phyloP scores from a whole-genome alignment of 495 filamentous ascomycete genomes.

The Trichoderma reesei region DNA sequence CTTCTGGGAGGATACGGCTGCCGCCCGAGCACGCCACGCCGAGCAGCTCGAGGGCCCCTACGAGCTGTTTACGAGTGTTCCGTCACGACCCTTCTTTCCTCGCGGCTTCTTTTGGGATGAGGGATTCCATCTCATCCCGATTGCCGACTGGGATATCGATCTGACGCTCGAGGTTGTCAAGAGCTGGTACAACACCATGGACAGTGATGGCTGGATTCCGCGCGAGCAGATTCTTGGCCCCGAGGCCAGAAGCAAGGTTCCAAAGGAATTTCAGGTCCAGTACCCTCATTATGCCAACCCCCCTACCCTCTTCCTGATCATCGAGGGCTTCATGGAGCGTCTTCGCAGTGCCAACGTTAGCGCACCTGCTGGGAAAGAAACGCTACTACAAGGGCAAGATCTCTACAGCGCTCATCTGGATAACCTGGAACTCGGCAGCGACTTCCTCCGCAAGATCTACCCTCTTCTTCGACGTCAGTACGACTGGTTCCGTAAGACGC shows the following conservation, averaged over 20 bases:
- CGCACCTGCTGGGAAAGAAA: conserved; percentile 21
- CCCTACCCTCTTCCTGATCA: conserved; percentile 85
- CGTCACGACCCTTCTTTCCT: conserved; percentile 92
- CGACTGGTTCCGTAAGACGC: conserved; percentile 87
- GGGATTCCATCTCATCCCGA: conserved; percentile 87
- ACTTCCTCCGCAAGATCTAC: conserved; percentile 74
- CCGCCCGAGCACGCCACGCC: conserved; percentile 53
- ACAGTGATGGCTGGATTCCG: conserved; percentile 95
- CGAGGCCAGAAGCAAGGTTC: conserved; percentile 95
- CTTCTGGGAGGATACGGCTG: conserved; percentile 85
- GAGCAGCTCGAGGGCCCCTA: conserved; percentile 70
- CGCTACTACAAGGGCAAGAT: conserved; percentile 23
- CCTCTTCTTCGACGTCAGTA: conserved; percentile 89
- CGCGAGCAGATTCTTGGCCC: conserved; percentile 90
- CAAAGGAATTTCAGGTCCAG: conserved; percentile 87
- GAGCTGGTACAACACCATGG: conserved; percentile 93
- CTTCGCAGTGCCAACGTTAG: conserved; percentile 39
- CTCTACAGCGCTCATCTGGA: conserved; percentile 52
- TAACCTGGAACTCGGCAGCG: conserved; percentile 55
- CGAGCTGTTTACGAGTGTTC: conserved; percentile 87
- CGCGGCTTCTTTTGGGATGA: conserved; percentile 97
- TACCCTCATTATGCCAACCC: conserved; percentile 98
- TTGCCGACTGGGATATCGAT: conserved; percentile 89
- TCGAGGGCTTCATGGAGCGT: conserved; percentile 74
- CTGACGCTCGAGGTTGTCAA: conserved; percentile 85